phyloP scores from a whole-genome alignment of 2,329 filamentous ascomycete species.

The Ceratocystis eucalypticola region DNA sequence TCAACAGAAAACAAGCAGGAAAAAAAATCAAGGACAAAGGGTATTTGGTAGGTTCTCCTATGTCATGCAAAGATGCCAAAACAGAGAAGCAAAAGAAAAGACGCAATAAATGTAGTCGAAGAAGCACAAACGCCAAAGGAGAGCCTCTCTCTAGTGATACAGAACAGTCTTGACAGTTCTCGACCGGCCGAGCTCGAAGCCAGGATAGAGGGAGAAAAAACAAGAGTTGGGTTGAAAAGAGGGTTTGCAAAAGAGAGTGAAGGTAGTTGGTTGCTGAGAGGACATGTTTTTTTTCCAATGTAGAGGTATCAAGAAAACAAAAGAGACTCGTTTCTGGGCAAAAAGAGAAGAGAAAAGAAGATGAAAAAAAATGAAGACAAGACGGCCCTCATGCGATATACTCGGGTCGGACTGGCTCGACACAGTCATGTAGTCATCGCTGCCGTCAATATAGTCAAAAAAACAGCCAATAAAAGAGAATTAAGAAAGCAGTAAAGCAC shows the following conservation, averaged over 20 bases:
- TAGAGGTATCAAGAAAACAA: slow-evolving; percentile 6
- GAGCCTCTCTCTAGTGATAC: slow-evolving; percentile 18
- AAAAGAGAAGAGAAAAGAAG: not conserved
- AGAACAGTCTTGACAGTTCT: not conserved
- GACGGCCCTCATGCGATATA: not conserved
- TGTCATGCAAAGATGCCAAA: slow-evolving; percentile 4
- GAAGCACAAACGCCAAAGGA: slow-evolving; percentile 11
- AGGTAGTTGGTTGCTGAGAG: slow-evolving; percentile 16
- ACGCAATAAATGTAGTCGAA: slow-evolving; percentile 1
- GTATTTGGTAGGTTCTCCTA: not conserved
- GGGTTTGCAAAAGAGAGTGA: slow-evolving; percentile 17
- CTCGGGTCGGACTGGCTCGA: not conserved
- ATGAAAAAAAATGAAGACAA: not conserved
- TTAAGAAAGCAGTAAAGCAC: not conserved
- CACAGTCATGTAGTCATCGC: not conserved
- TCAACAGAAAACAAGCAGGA: not conserved
- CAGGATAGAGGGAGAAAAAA: not conserved
- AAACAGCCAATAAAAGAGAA: not conserved
- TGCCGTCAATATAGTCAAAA: not conserved
- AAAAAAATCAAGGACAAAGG: not conserved
- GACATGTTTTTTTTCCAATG: not conserved
- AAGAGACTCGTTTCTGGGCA: slow-evolving; percentile 8
- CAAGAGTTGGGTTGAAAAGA: not conserved
- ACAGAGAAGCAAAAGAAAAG: slow-evolving; percentile 7
- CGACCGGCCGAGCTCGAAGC: not conserved